These are phyloP conservation scores for Dothiorella sarmentorum DNA, from an alignment of 2,329 filamentous ascomycete species.

Conservation along the genomic window DNA sequence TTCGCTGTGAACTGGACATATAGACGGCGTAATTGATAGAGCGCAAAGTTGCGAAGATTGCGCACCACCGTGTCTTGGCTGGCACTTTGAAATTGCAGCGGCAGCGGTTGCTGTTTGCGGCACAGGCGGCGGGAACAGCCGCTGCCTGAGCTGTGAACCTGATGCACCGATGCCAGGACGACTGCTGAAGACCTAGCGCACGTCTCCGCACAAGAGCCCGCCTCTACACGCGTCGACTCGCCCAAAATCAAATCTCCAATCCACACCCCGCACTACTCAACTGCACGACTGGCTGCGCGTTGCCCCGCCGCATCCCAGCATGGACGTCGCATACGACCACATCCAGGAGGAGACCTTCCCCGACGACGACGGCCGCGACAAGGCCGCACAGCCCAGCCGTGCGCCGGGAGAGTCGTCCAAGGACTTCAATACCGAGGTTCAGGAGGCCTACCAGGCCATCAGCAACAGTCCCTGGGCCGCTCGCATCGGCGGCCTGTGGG, in stretches of 20 bases:
- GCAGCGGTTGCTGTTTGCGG: constrained; percentile 8
- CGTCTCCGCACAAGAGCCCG: neutral
- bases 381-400: constrained; percentile 33
- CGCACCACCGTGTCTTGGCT: neutral
- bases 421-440: constrained; percentile 79
- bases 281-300: neutral
- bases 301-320: constrained; percentile 38
- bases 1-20: neutral
- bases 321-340: constrained; percentile 98
- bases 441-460: constrained; percentile 93
- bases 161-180: too few species aligned
- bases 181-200: too few species aligned
- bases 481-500: constrained; percentile 81
- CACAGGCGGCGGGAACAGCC: constrained; percentile 7
- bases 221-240: neutral
- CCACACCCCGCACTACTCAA: neutral
- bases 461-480: constrained; percentile 89
- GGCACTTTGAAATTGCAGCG: constrained; percentile 11
- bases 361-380: constrained; percentile 46
- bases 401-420: constrained; percentile 24
- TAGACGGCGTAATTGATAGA: constrained; percentile 12
- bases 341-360: constrained; percentile 76
- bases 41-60: constrained; percentile 2
- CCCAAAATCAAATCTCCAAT: neutral
- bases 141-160: neutral